Conservation (phyloP, 2,329 filamentous ascomycete species). For the Colletotrichum abscissum region DNA sequence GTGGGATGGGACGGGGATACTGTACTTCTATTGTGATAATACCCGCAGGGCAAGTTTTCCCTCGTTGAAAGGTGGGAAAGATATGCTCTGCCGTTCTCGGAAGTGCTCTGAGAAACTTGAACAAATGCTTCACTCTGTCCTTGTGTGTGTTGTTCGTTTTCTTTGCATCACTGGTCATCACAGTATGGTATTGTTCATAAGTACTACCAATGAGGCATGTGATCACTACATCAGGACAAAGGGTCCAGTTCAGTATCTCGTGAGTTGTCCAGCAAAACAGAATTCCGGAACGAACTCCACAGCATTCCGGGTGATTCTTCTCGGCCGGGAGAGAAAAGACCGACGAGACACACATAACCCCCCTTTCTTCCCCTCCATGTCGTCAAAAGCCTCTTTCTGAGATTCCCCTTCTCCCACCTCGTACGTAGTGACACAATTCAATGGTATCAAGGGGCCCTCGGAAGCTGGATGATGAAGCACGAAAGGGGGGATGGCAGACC, state of each 20-base stretch:
- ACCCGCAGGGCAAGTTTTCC: neutral
- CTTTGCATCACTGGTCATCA: neutral
- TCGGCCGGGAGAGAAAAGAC: neutral
- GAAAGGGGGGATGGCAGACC: neutral
- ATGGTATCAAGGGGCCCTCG: neutral
- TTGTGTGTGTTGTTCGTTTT: neutral
- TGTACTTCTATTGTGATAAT: constrained; percentile 20
- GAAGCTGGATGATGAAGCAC: neutral
- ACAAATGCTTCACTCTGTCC: neutral
- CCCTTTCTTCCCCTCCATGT: neutral
- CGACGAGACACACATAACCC: neutral
- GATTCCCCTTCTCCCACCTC: neutral
- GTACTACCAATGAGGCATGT: neutral
- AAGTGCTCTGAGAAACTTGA: neutral
- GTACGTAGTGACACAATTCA: neutral
- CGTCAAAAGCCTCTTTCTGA: no score
- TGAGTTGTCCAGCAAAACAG: neutral
- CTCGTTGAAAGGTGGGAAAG: no score
- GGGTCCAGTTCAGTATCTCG: neutral
- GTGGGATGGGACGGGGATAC: constrained; percentile 9
- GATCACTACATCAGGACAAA: neutral
- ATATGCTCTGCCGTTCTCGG: neutral
- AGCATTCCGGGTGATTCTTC: neutral
- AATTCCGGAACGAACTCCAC: neutral
- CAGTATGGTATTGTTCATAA: neutral